Conservation (phyloP, 148 eudicot genomes). For the Oxyria digyna region DNA sequence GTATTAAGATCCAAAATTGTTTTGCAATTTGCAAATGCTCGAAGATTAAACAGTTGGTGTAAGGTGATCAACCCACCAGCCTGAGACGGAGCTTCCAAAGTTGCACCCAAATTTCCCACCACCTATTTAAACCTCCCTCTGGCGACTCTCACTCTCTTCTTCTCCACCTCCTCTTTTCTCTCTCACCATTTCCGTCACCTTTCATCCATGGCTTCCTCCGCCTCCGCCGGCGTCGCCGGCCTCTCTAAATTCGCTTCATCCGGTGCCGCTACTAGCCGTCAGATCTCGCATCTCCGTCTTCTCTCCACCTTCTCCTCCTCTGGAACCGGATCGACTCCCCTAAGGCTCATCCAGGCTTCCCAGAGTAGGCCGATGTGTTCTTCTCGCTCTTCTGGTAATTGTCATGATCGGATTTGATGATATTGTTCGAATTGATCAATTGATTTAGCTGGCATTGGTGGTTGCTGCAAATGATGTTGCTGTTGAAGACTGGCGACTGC, state of each 20-base stretch:
- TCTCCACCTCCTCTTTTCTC: conserved; percentile 8
- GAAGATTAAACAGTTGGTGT: background rate
- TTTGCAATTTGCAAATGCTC: no score
- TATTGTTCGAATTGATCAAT: background rate
- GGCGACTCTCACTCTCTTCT: background rate
- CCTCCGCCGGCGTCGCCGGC: conserved; percentile 28
- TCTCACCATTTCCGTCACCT: conserved; percentile 8
- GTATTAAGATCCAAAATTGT: no score
- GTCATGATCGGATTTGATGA: background rate
- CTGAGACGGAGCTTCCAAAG: conserved; percentile 7
- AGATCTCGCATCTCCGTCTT: conserved; percentile 17
- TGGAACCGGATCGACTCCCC: conserved; percentile 8
- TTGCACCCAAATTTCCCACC: background rate
- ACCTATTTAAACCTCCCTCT: background rate
- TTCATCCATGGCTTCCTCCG: background rate
- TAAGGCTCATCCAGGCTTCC: conserved; percentile 15
- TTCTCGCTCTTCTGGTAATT: conserved; percentile 24
- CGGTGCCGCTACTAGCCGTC: conserved; percentile 16
- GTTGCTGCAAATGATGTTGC: background rate
- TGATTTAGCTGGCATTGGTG: background rate
- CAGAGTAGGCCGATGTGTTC: conserved; percentile 23
- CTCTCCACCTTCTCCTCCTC: conserved; percentile 5
- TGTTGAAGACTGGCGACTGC: background rate
- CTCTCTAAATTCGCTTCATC: conserved; percentile 18
- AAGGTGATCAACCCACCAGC: background rate